Conservation (phyloP, 495 filamentous ascomycete species). For the Venustampulla echinocandica region DNA sequence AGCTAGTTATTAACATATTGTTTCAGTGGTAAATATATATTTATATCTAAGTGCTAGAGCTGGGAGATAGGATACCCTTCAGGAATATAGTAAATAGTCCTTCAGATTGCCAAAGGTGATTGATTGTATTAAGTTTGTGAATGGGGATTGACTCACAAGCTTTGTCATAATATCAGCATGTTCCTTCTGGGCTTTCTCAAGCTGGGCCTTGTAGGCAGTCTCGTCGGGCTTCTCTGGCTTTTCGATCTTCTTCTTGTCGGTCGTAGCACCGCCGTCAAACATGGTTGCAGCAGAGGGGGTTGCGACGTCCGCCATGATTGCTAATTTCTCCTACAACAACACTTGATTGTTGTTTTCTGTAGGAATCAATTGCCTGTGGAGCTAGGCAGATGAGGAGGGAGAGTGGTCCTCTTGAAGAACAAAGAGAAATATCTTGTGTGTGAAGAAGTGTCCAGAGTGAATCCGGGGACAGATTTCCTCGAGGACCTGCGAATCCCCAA, state of each 20-base stretch:
- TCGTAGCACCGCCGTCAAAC: conserved; percentile 10
- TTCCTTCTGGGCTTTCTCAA: conserved; percentile 75
- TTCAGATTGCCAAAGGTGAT: no score
- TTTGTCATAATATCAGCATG: conserved; percentile 62
- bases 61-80: no score
- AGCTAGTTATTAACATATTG: no score
- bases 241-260: conserved; percentile 28
- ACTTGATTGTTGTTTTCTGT: not conserved
- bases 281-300: conserved; percentile 18
- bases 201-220: conserved; percentile 57
- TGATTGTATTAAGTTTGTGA: no score
- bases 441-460: not conserved
- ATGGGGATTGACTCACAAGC: conserved; percentile 77
- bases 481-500: no score
- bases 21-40: no score
- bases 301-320: conserved; percentile 23
- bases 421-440: conserved; percentile 18
- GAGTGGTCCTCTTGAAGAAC: not conserved
- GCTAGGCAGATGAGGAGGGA: not conserved
- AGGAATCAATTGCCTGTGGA: conserved; percentile 2
- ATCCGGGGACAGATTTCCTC: conserved; percentile 3
- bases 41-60: no score
- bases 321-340: not conserved
- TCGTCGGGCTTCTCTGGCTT: conserved; percentile 67
- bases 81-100: no score